Evolutionary conservation across 1,284 basidiomycete genomes (phyloP).

Genomic region (Marasmius fiardii): DNA sequence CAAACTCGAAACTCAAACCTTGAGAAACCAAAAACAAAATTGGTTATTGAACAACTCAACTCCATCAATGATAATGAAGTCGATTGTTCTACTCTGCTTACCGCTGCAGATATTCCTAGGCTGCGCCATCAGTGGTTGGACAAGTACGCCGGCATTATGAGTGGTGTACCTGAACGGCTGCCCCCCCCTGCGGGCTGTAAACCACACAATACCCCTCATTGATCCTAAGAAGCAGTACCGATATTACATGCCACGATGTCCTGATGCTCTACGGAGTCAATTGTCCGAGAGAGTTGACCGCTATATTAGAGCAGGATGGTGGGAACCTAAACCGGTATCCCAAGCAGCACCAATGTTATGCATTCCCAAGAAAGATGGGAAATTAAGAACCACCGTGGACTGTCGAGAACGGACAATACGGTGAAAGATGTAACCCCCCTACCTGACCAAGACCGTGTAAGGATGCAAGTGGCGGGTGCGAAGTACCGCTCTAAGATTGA

Average conservation of each 20-base stretch:
- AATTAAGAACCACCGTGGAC: too few species aligned
- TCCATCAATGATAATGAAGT: too few species aligned
- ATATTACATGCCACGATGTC: slow-evolving; percentile 25
- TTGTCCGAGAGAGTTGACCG: slow-evolving; percentile 25
- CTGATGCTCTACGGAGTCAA: slow-evolving; percentile 19
- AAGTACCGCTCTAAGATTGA: too few species aligned
- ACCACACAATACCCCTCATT: slow-evolving; percentile 27
- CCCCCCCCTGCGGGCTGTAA: not conserved
- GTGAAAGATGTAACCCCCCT: slow-evolving; percentile 32
- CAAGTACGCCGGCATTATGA: too few species aligned
- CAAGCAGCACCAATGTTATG: too few species aligned
- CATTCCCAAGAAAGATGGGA: too few species aligned
- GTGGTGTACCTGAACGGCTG: not conserved
- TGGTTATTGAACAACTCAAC: too few species aligned
- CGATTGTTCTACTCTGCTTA: too few species aligned
- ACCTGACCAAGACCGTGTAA: slow-evolving; percentile 32
- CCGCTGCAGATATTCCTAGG: too few species aligned
- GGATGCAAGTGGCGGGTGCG: slow-evolving; percentile 24
- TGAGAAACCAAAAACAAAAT: not conserved
- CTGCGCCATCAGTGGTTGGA: too few species aligned
- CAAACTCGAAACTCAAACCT: not conserved
- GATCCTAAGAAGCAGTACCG: slow-evolving; percentile 20
- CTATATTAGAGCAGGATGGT: slow-evolving; percentile 23
- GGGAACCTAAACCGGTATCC: too few species aligned
- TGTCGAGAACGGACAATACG: slow-evolving; percentile 38